phyloP scores from a whole-genome alignment of 805 yeast species.

The Blastobotrys americana region DNA sequence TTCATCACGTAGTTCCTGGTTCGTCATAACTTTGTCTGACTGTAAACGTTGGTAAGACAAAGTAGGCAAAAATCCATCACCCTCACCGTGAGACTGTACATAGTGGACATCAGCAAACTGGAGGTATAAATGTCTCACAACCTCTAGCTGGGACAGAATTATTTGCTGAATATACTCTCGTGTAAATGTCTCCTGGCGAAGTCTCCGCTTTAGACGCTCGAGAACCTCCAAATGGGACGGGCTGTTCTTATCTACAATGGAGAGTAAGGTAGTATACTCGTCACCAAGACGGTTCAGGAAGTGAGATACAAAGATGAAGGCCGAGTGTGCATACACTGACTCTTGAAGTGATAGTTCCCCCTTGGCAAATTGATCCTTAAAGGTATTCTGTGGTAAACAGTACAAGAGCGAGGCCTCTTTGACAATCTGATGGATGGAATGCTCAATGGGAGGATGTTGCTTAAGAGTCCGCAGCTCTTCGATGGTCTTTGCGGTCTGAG shows the following conservation, averaged over 20 bases:
- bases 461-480: constrained; percentile 25
- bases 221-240: constrained; percentile 69
- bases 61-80: constrained; percentile 41
- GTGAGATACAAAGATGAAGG: constrained; percentile 86
- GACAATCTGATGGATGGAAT: constrained; percentile 79
- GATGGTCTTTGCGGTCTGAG: constrained; percentile 30
- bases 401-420: constrained; percentile 90
- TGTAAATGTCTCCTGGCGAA: constrained; percentile 89
- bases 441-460: constrained; percentile 47
- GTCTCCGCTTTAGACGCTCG: constrained; percentile 73
- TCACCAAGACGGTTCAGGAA: constrained; percentile 91
- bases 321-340: constrained; percentile 89
- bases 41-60: constrained; percentile 80
- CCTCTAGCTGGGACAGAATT: constrained; percentile 58
- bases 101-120: constrained; percentile 90
- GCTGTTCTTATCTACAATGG: constrained; percentile 55
- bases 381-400: constrained; percentile 82
- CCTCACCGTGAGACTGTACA: constrained; percentile 43
- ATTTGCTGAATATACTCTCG: constrained; percentile 74
- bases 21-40: constrained; percentile 65
- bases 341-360: constrained; percentile 89
- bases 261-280: constrained; percentile 66
- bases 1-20: constrained; percentile 63
- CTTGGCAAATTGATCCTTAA: constrained; percentile 61
- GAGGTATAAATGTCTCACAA: constrained; percentile 77